A percentile compares a stretch with the other conserved stretches of the same genome.
Conservation (phyloP, 176 grass and related monocot species). For the Phragmites australis region DNA sequence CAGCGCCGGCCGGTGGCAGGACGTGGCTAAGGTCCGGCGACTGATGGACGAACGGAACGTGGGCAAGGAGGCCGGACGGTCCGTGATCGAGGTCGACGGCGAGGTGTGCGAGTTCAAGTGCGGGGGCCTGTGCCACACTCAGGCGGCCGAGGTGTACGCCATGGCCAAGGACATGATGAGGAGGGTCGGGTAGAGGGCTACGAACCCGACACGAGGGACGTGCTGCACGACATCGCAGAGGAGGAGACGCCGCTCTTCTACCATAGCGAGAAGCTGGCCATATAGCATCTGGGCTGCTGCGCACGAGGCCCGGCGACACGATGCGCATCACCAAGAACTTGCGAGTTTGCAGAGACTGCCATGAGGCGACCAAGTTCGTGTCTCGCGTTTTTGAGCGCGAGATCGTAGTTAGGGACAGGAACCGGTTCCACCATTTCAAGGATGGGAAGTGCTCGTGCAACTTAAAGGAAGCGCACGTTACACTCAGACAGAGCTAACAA, state of each 20-base stretch:
- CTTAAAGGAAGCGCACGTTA: background rate
- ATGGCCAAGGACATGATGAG: conserved; percentile 64
- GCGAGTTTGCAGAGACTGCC: conserved; percentile 75
- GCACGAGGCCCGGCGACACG: conserved; percentile 37
- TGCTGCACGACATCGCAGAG: conserved; percentile 50
- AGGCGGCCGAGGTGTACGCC: conserved; percentile 53
- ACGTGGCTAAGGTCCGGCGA: conserved; percentile 54
- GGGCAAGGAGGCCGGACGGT: conserved; percentile 67
- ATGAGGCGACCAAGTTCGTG: conserved; percentile 59
- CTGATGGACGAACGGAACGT: conserved; percentile 70
- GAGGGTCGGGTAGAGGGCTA: conserved; percentile 67
- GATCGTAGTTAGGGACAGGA: conserved; percentile 81
- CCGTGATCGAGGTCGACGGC: conserved; percentile 59
- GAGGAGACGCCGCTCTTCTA: conserved; percentile 54
- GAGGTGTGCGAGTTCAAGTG: conserved; percentile 61
- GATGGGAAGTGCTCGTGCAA: conserved; percentile 71
- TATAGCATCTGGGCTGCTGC: conserved; percentile 74
- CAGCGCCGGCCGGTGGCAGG: conserved; percentile 58
- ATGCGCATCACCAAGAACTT: conserved; percentile 71
- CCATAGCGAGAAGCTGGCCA: conserved; percentile 91
- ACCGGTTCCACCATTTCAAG: conserved; percentile 79
- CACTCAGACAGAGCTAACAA: too few species aligned
- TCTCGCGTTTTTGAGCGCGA: conserved; percentile 59
- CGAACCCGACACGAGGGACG: conserved; percentile 35
- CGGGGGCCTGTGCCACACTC: conserved; percentile 50